Evolutionary conservation across 805 yeast genomes (phyloP).

Genomic region (Candida coleopterorum): DNA sequence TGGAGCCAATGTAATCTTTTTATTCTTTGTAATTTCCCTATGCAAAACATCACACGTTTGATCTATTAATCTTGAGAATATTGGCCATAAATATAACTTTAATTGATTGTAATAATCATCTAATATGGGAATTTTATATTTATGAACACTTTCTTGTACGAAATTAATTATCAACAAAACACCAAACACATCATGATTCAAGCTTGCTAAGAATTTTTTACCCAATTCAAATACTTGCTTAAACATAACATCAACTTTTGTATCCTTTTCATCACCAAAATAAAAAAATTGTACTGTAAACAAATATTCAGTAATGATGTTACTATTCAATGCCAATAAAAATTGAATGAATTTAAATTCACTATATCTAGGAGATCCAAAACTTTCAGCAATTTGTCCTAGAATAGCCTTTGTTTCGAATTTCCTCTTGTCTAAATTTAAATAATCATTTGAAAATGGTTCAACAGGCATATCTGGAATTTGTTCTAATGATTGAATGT

Average conservation of each 20-base stretch:
- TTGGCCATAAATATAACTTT: slow-evolving; percentile 77
- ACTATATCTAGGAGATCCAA: slow-evolving; percentile 58
- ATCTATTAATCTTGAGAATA: slow-evolving; percentile 72
- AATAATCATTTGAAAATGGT: slow-evolving; percentile 57
- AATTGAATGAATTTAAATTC: slow-evolving; percentile 73
- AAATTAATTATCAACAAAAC: slow-evolving; percentile 69
- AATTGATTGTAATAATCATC: slow-evolving; percentile 67
- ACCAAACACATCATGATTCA: slow-evolving; percentile 66
- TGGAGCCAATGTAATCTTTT: slow-evolving; percentile 34
- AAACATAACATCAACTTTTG: slow-evolving; percentile 34
- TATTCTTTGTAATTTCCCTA: slow-evolving; percentile 36
- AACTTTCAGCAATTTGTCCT: slow-evolving; percentile 81
- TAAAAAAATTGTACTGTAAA: slow-evolving; percentile 71
- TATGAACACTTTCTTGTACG: slow-evolving; percentile 61
- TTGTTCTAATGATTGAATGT: slow-evolving; percentile 65
- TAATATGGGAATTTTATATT: slow-evolving; percentile 60
- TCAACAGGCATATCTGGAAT: slow-evolving; percentile 55
- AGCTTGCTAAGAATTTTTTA: slow-evolving; percentile 43
- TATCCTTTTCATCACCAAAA: slow-evolving; percentile 33
- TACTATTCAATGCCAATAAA: slow-evolving; percentile 69
- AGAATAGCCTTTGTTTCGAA: slow-evolving; percentile 56
- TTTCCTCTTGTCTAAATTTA: slow-evolving; percentile 53
- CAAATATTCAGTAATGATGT: slow-evolving; percentile 69
- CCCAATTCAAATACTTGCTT: slow-evolving; percentile 35
- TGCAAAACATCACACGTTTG: slow-evolving; percentile 70